Evolutionary conservation across 306 rosid genomes (phyloP), one percentile per base, ranked within the genome.

Genomic region (Sophora flavescens): DNA sequence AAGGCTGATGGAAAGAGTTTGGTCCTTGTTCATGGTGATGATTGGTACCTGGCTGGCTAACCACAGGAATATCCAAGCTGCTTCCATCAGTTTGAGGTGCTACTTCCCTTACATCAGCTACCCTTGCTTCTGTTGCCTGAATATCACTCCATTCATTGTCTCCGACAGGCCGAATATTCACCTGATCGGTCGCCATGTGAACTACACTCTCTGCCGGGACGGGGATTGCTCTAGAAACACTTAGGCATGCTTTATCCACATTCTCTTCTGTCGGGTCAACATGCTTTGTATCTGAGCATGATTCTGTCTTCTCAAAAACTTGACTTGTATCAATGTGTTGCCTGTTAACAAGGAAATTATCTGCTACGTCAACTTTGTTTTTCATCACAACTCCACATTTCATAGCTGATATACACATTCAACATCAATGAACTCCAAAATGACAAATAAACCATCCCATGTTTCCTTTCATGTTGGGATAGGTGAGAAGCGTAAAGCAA

Each of bases 211-310:
- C 99, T 15, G 84, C 96, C 22, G 93, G 88, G 52, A 78, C 86
- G 0, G 89, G 88, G 22, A 80, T 76, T 17, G 93, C 88, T 86
- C 91, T 88, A 18, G 97, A 91, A 79, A 78, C 88, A 76, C 93
- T 92, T 53, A 96, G 87, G 86, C 99, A 96, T 59, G 99, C 99
- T 85, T 96, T 96, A 74, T 96, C 99, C 73, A 96, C 98, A 77
- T 96, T 93, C 76, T 86, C 97, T 6, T 89, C 89, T 0, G 93
- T 92, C 41, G 84, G 88, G 75, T 96, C 99, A 16, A 93, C 93
- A 17, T 89, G 99, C 86, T 96, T 96, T 15, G 99, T 96, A 74
- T 88, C 93, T 16, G 96, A 88, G 88, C 92, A 85, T 75, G 97
- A 87, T 86, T 93, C 98, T 0, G 90, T 81, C 88, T 93, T 91